These are phyloP conservation scores for Phytophthora tentaculata DNA, from an alignment of 352 stramenopile genomes.

Conservation along the genomic window DNA sequence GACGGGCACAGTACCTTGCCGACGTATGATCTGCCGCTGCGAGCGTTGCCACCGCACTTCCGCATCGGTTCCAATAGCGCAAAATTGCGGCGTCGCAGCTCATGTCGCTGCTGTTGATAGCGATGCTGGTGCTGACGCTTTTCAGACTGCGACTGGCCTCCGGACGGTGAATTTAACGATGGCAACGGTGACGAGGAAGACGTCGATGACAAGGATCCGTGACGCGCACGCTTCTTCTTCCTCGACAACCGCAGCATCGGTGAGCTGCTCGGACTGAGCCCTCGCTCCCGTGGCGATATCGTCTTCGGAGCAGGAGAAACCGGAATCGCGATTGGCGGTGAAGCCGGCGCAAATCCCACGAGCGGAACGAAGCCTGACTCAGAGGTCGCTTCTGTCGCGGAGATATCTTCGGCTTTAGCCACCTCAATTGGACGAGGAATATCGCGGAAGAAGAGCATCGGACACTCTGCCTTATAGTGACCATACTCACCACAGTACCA, in stretches of 20 bases:
- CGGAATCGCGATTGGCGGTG: constrained; percentile 29
- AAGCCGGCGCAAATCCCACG: constrained; percentile 21
- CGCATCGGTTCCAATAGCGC: constrained; percentile 26
- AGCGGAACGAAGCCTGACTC: constrained; percentile 3
- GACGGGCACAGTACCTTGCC: constrained; percentile 43
- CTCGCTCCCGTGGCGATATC: constrained; percentile 40
- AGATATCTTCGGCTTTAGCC: constrained; percentile 10
- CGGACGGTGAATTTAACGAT: constrained; percentile 32
- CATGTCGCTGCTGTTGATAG: constrained; percentile 41
- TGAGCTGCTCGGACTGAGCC: constrained; percentile 32
- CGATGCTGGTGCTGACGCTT: constrained; percentile 44
- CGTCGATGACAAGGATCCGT: constrained; percentile 46
- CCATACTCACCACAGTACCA: constrained; percentile 82
- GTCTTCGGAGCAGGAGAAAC: constrained; percentile 15
- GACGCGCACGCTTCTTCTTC: constrained; percentile 73
- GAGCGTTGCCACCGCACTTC: constrained; percentile 37
- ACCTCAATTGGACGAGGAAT: constrained; percentile 46
- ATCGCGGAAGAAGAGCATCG: constrained; percentile 65
- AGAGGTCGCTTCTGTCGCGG: constrained; percentile 22
- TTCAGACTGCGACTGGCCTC: constrained; percentile 33
- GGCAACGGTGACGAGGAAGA: constrained; percentile 33
- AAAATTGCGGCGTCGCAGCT: constrained; percentile 39
- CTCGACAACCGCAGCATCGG: constrained; percentile 44
- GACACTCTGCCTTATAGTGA: constrained; percentile 79
- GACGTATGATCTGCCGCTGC: constrained; percentile 27